phyloP scores from a whole-genome alignment of 2,329 filamentous ascomycete species.

The Penicillium sumatraense region DNA sequence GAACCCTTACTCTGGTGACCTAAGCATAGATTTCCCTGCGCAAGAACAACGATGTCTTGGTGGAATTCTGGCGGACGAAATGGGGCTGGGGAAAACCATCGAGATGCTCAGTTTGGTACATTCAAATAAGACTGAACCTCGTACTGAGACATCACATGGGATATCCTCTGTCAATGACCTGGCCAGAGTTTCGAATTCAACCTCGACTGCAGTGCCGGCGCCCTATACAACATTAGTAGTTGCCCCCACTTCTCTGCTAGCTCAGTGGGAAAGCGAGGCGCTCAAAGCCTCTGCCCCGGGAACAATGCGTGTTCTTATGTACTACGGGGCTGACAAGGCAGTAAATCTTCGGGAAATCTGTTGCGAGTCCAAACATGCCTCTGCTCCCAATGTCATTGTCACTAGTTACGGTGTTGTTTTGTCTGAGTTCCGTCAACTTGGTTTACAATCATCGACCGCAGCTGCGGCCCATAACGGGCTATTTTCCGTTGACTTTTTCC shows the following conservation, averaged over 20 bases:
- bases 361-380: constrained; percentile 70
- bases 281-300: constrained; percentile 86
- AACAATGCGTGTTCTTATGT: constrained; percentile 81
- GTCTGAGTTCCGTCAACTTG: constrained; percentile 82
- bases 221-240: constrained; percentile 91
- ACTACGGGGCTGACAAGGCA: constrained; percentile 87
- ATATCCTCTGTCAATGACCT: constrained; percentile 62
- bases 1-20: constrained; percentile 94
- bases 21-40: constrained; percentile 86
- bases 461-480: constrained; percentile 74
- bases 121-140: constrained; percentile 69
- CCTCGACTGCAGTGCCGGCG: constrained; percentile 65
- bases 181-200: constrained; percentile 63
- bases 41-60: constrained; percentile 95
- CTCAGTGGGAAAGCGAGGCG: constrained; percentile 96
- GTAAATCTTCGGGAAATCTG: constrained; percentile 80
- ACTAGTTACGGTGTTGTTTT: constrained; percentile 93
- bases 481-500: constrained; percentile 93
- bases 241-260: constrained; percentile 95
- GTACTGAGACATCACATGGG: constrained; percentile 31
- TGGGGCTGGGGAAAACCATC: constrained; percentile 98
- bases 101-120: constrained; percentile 97
- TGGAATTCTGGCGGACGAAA: constrained; percentile 91
- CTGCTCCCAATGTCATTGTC: constrained; percentile 87
- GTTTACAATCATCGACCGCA: constrained; percentile 57